These are phyloP conservation scores for Cordyceps fumosorosea DNA, from an alignment of 2,329 filamentous ascomycete species.

Conservation along the genomic window DNA sequence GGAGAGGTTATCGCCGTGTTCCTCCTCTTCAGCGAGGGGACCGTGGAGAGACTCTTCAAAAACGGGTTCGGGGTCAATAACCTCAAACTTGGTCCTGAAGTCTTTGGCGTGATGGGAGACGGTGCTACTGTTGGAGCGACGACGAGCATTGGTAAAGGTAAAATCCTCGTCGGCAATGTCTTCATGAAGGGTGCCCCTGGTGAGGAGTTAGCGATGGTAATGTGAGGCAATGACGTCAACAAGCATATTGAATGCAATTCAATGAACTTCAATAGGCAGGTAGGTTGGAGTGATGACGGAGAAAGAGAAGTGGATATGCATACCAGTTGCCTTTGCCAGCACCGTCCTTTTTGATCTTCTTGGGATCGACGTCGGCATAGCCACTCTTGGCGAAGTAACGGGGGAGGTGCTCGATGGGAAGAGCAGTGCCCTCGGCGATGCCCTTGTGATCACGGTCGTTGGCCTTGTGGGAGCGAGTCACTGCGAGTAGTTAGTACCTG, in stretches of 20 bases:
- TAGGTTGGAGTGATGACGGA: conserved; percentile 8
- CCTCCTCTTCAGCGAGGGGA: conserved; percentile 45
- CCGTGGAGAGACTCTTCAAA: conserved; percentile 85
- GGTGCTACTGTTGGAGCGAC: conserved; percentile 85
- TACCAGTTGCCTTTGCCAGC: conserved; percentile 93
- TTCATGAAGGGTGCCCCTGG: conserved; percentile 75
- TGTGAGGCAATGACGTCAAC: not conserved
- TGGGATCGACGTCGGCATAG: conserved; percentile 73
- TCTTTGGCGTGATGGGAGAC: conserved; percentile 63
- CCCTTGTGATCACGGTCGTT: conserved; percentile 88
- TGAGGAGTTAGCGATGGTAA: conserved; percentile 16
- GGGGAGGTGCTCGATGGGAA: conserved; percentile 67
- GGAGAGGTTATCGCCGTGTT: conserved; percentile 41
- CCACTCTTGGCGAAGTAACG: conserved; percentile 91
- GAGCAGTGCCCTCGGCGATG: conserved; percentile 65
- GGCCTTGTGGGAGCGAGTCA: conserved; percentile 96
- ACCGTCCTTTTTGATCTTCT: conserved; percentile 95
- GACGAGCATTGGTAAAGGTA: conserved; percentile 77
- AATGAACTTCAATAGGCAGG: not conserved
- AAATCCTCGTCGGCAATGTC: conserved; percentile 81
- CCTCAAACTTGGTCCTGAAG: conserved; percentile 96
- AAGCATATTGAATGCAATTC: not conserved
- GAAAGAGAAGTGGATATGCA: conserved; percentile 26
- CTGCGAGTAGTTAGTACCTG: conserved; percentile 38
- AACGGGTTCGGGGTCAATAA: conserved; percentile 80